Conservation (phyloP, 2,329 filamentous ascomycete genomes). For the Ophiostoma perfectum region DNA sequence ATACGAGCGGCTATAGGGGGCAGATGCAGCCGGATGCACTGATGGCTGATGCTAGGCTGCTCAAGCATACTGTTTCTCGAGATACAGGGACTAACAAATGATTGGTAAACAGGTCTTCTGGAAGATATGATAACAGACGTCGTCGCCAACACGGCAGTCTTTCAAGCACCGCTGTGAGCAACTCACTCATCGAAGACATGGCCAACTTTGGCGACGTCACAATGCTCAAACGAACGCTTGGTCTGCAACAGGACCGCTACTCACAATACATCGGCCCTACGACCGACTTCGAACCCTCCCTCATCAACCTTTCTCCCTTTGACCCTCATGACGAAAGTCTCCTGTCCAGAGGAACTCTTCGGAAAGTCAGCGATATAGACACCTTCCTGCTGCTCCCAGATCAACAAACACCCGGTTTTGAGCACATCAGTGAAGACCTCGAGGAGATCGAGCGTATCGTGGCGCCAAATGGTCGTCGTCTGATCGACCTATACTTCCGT, state of each 20-base stretch:
- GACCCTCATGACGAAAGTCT: slow-evolving; percentile 77
- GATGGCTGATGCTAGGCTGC: neutral
- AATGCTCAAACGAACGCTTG: slow-evolving; percentile 63
- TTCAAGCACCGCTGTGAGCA: slow-evolving; percentile 57
- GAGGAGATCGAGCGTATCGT: slow-evolving; percentile 65
- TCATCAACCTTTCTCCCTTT: slow-evolving; percentile 75
- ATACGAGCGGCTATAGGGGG: slow-evolving; percentile 15
- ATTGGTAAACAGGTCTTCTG: slow-evolving; percentile 53
- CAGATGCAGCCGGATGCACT: slow-evolving; percentile 9
- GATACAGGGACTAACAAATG: slow-evolving; percentile 28
- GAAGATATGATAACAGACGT: slow-evolving; percentile 49
- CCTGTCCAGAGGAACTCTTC: slow-evolving; percentile 60
- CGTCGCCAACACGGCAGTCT: slow-evolving; percentile 52
- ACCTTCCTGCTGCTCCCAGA: slow-evolving; percentile 79
- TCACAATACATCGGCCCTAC: slow-evolving; percentile 80
- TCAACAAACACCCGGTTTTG: slow-evolving; percentile 63
- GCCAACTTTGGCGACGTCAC: slow-evolving; percentile 63
- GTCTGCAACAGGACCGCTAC: slow-evolving; percentile 70
- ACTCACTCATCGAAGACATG: slow-evolving; percentile 63
- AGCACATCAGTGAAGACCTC: slow-evolving; percentile 62
- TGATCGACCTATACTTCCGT: slow-evolving; percentile 64
- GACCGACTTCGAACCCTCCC: slow-evolving; percentile 75
- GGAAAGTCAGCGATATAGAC: slow-evolving; percentile 70
- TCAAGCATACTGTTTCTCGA: neutral
- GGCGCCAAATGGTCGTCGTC: slow-evolving; percentile 54